Evolutionary conservation across 2,329 filamentous ascomycete genomes (phyloP).

Genomic region (Leptographium galeiforme): DNA sequence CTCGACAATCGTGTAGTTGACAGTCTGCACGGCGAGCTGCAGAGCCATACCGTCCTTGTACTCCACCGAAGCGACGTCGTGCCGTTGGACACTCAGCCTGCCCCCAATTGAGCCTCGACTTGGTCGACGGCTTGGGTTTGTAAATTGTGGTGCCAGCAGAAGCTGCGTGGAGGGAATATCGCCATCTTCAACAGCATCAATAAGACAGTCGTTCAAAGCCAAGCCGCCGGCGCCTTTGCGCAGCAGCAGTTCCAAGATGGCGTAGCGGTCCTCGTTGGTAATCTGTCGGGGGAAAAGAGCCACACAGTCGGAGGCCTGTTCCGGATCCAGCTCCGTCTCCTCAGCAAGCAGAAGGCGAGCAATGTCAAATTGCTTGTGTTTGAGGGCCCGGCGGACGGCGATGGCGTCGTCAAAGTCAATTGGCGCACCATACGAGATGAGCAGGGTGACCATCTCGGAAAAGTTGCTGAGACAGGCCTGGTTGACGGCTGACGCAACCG

Average conservation of each 20-base stretch:
- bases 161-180: slow-evolving; percentile 34
- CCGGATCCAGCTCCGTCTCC: slow-evolving; percentile 26
- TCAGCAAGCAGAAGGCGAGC: slow-evolving; percentile 33
- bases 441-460: slow-evolving; percentile 39
- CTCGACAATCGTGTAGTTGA: slow-evolving; percentile 29
- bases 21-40: slow-evolving; percentile 31
- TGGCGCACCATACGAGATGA: slow-evolving; percentile 39
- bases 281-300: slow-evolving; percentile 35
- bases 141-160: slow-evolving; percentile 35
- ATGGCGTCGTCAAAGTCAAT: slow-evolving; percentile 38
- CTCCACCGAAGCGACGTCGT: slow-evolving; percentile 38
- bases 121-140: slow-evolving; percentile 5
- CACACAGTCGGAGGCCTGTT: slow-evolving; percentile 36
- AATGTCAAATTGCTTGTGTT: slow-evolving; percentile 30
- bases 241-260: slow-evolving; percentile 31
- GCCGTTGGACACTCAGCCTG: slow-evolving; percentile 18
- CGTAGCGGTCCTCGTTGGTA: slow-evolving; percentile 30
- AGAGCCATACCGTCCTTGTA: slow-evolving; percentile 38
- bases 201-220: slow-evolving; percentile 33
- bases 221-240: slow-evolving; percentile 35
- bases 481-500: slow-evolving; percentile 32
- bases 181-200: slow-evolving; percentile 33
- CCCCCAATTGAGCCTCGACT: slow-evolving; percentile 2
- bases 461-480: slow-evolving; percentile 35
- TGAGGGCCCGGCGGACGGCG: slow-evolving; percentile 34